Percentiles rank a stretch among this genome's conserved stretches.
Conservation (phyloP, 805 yeast genomes). For the Sungouiozyma ichnusensis region DNA sequence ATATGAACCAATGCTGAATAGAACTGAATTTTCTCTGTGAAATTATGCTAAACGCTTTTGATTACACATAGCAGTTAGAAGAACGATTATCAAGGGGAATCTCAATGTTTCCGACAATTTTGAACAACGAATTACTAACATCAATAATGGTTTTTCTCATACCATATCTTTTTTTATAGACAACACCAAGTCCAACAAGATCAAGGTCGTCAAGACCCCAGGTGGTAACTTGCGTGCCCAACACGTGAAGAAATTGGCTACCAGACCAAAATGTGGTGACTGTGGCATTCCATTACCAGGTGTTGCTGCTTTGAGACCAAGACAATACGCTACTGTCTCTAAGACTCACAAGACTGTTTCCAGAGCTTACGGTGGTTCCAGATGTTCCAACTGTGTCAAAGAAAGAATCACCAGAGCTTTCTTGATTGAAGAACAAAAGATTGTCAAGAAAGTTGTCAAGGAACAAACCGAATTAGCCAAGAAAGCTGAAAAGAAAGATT, state of each 20-base stretch:
- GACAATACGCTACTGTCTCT: constrained; percentile 90
- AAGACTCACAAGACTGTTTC: constrained; percentile 97
- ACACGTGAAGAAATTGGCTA: constrained; percentile 86
- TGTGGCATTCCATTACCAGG: constrained; percentile 76
- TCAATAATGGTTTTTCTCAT: background rate
- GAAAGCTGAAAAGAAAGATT: constrained; percentile 36
- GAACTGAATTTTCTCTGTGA: too few species aligned
- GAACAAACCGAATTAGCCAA: constrained; percentile 87
- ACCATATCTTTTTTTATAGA: constrained; percentile 34
- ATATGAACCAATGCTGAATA: too few species aligned
- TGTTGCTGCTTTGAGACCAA: constrained; percentile 93
- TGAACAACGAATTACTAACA: constrained; percentile 4
- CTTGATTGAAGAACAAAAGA: constrained; percentile 99
- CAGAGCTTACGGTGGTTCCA: constrained; percentile 99
- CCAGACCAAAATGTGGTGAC: constrained; percentile 86
- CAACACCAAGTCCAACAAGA: constrained; percentile 99
- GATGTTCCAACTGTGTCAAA: constrained; percentile 98
- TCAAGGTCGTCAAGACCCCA: constrained; percentile 99
- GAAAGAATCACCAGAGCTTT: constrained; percentile 99
- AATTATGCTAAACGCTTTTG: too few species aligned
- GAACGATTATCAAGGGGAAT: too few species aligned
- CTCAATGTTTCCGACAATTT: too few species aligned
- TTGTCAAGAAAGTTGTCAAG: constrained; percentile 98
- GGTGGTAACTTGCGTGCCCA: constrained; percentile 98
- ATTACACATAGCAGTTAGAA: too few species aligned